A percentile compares a stretch with the other conserved stretches of the same genome.
These are phyloP conservation scores for Ceratorhiza oryzae-sativae DNA, from an alignment of 1,284 basidiomycete genomes.

Conservation along the genomic window DNA sequence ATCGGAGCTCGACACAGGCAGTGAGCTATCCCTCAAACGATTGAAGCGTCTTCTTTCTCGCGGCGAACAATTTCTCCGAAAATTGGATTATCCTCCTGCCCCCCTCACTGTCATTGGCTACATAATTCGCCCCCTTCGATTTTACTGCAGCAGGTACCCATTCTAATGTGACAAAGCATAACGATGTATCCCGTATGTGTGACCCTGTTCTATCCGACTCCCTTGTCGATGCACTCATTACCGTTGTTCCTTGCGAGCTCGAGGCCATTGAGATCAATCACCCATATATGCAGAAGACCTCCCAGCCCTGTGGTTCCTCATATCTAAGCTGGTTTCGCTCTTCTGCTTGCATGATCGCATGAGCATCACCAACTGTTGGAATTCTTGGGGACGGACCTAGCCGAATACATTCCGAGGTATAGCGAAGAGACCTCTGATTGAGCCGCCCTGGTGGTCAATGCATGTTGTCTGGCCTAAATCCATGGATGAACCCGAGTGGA, in stretches of 20 bases:
- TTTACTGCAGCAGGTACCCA: neutral
- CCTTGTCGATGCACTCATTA: neutral
- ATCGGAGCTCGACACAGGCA: conserved; percentile 7
- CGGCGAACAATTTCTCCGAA: neutral
- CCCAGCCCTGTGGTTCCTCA: conserved; percentile 30
- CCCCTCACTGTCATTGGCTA: neutral
- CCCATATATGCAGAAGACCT: conserved; percentile 17
- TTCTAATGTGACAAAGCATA: neutral
- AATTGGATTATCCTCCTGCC: neutral
- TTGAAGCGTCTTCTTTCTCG: neutral
- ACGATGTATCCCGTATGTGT: neutral
- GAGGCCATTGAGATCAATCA: conserved; percentile 12
- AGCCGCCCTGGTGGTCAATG: neutral
- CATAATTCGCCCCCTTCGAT: neutral
- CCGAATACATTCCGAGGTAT: neutral
- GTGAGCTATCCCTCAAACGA: conserved; percentile 6
- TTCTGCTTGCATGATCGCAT: neutral
- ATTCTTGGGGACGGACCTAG: neutral
- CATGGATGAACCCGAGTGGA: neutral
- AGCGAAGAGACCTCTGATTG: neutral
- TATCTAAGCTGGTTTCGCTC: conserved; percentile 4
- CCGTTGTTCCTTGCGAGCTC: conserved; percentile 10
- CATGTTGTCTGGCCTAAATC: neutral
- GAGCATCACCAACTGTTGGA: neutral
- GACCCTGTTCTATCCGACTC: neutral